Base-by-base conservation (phyloP, 2,329 filamentous ascomycete genomes). In the Exophiala phaeomuriformis region DNA sequence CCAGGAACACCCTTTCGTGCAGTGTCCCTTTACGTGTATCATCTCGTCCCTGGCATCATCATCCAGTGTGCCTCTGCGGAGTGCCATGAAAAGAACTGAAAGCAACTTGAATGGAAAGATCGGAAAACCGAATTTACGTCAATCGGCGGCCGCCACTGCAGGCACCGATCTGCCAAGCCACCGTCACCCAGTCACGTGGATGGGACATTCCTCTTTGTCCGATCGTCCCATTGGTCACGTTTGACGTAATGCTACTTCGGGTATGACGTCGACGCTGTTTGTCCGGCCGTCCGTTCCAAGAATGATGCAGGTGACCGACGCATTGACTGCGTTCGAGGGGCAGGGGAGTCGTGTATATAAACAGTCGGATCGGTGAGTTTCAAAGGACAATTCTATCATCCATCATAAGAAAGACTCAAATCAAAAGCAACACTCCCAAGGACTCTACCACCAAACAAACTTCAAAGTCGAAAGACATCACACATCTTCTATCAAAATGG, bases 401-500 rank as follows among this genome's bases (percentile, higher is more conserved):
- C 19, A 19, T 19, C 19, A 19, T 19, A 1, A 19, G 19, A 19
- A 35, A 6, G 10, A 35, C 36, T 39, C 36, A 10, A 39, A n/a
- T 12, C 36, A 12, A 8, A 39, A 39, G 2, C 7, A 39, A 39
- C 36, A 41, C 19, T 41, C 7, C 2, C 5, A 39, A 39, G 36
- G 36, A n/a, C 49, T 27, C 8, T 30, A 41, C 8, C 8, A 7
- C 2, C 19, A 19, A 19, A 19, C 1, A 1, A 19, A 19, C 19
- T 19, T 19, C 2, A 1, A 19, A 19, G 19, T 19, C 19, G 19
- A 1, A 19, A 19, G 19, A 53, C 48, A 35, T 31, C 39, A 41
- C 53, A 6, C 33, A 35, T 35, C 33, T 10, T n/a, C n/a, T 37
- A 47, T 52, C 49, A 46, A 48, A 62, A 62, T 62, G 60, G 60